Conservation (phyloP, 805 yeast genomes). For the Hanseniaspora occidentalis region DNA sequence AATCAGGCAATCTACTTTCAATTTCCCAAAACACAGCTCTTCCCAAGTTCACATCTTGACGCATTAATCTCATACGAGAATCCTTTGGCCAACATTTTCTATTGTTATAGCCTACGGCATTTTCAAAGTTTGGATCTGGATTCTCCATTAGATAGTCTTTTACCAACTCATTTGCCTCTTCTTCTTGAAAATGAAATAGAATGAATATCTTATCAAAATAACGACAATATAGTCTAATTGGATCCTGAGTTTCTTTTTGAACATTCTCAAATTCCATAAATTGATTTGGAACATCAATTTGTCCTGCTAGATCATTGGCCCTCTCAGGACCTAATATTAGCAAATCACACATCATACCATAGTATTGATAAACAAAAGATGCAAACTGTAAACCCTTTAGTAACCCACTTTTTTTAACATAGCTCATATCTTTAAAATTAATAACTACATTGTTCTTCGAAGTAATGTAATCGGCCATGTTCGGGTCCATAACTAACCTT, state of each 20-base stretch:
- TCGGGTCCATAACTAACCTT: slow-evolving; percentile 73
- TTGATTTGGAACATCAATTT: slow-evolving; percentile 56
- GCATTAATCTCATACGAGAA: slow-evolving; percentile 76
- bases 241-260: slow-evolving; percentile 52
- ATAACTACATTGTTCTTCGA: slow-evolving; percentile 77
- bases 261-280: slow-evolving; percentile 56
- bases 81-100: slow-evolving; percentile 94
- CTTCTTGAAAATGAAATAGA: slow-evolving; percentile 59
- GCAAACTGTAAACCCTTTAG: slow-evolving; percentile 84
- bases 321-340: slow-evolving; percentile 75
- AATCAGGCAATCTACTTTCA: slow-evolving; percentile 61
- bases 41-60: slow-evolving; percentile 86
- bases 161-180: slow-evolving; percentile 63
- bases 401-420: slow-evolving; percentile 78
- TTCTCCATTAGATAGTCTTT: slow-evolving; percentile 69
- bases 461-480: slow-evolving; percentile 87
- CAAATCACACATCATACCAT: slow-evolving; percentile 76
- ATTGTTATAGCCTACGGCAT: slow-evolving; percentile 74
- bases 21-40: slow-evolving; percentile 90
- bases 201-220: slow-evolving; percentile 75
- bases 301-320: slow-evolving; percentile 80
- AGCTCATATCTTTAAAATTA: slow-evolving; percentile 89
- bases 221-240: slow-evolving; percentile 70
- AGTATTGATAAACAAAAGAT: slow-evolving; percentile 79
- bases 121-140: slow-evolving; percentile 88